Conservation (phyloP, 2,329 filamentous ascomycete species). For the Zalaria obscura region DNA sequence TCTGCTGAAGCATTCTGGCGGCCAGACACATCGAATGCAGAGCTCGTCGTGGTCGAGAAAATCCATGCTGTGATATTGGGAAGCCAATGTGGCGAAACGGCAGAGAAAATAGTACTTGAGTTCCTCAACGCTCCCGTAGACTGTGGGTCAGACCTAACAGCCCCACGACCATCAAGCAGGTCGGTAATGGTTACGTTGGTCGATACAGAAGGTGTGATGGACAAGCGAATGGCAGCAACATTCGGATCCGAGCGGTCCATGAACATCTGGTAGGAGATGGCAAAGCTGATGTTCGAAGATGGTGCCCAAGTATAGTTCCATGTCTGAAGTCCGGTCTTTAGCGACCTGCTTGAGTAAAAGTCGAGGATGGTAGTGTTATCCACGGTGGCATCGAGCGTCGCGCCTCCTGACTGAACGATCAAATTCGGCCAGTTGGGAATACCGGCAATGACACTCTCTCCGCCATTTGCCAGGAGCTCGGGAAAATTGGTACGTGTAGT, state of each 20-base stretch:
- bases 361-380: slow-evolving; percentile 42
- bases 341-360: slow-evolving; percentile 47
- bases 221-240: slow-evolving; percentile 45
- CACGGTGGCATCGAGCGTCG: slow-evolving; percentile 46
- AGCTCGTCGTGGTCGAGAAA: slow-evolving; percentile 36
- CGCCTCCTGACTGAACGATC: slow-evolving; percentile 39
- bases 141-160: slow-evolving; percentile 48
- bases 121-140: slow-evolving; percentile 40
- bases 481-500: slow-evolving; percentile 49
- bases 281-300: slow-evolving; percentile 31
- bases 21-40: slow-evolving; percentile 22
- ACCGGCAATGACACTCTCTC: slow-evolving; percentile 56
- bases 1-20: slow-evolving; percentile 29
- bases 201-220: slow-evolving; percentile 40
- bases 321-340: slow-evolving; percentile 45
- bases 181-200: slow-evolving; percentile 48
- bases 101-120: slow-evolving; percentile 43
- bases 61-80: slow-evolving; percentile 48
- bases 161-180: slow-evolving; percentile 52
- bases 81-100: slow-evolving; percentile 49
- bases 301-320: slow-evolving; percentile 58
- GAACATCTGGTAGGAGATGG: slow-evolving; percentile 52
- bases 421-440: slow-evolving; percentile 55
- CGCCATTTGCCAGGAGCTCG: slow-evolving; percentile 55
- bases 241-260: slow-evolving; percentile 50